These are phyloP conservation scores for Hansenula sp. DNA, from an alignment of 1,139 yeast genomes.

Conservation along the genomic window DNA sequence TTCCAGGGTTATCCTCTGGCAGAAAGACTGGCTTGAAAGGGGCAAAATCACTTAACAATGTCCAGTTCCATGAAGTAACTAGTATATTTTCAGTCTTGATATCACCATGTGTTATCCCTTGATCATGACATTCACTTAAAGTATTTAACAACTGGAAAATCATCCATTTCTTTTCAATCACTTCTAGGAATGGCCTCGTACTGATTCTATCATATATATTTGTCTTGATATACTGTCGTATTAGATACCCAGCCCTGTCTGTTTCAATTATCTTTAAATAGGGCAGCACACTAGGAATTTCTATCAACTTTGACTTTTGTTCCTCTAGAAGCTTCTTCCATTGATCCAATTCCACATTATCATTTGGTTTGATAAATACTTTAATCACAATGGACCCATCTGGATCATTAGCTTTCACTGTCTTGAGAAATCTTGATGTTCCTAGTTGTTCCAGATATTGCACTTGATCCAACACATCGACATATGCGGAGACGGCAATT, in stretches of 20 bases:
- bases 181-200: slow-evolving; percentile 80
- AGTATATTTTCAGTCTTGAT: slow-evolving; percentile 84
- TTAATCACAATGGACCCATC: slow-evolving; percentile 74
- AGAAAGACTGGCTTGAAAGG: slow-evolving; percentile 77
- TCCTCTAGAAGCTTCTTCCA: slow-evolving; percentile 34
- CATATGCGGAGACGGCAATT: slow-evolving; percentile 85
- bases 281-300: slow-evolving; percentile 62
- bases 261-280: slow-evolving; percentile 78
- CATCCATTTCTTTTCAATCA: slow-evolving; percentile 79
- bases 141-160: slow-evolving; percentile 71
- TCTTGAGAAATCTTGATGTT: slow-evolving; percentile 78
- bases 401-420: slow-evolving; percentile 70
- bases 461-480: slow-evolving; percentile 68
- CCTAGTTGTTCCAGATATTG: slow-evolving; percentile 70
- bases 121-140: slow-evolving; percentile 58
- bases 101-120: slow-evolving; percentile 78
- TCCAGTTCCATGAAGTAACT: slow-evolving; percentile 89
- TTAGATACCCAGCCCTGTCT: slow-evolving; percentile 85
- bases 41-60: slow-evolving; percentile 77
- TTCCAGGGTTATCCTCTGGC: slow-evolving; percentile 95
- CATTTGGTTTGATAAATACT: slow-evolving; percentile 72
- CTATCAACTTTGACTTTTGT: slow-evolving; percentile 34
- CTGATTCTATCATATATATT: slow-evolving; percentile 85
- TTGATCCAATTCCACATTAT: slow-evolving; percentile 31
- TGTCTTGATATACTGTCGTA: slow-evolving; percentile 74